These are phyloP conservation scores for Urostyla sp. DNA, from an alignment of 73 alveolate species.

Conservation along the genomic window DNA sequence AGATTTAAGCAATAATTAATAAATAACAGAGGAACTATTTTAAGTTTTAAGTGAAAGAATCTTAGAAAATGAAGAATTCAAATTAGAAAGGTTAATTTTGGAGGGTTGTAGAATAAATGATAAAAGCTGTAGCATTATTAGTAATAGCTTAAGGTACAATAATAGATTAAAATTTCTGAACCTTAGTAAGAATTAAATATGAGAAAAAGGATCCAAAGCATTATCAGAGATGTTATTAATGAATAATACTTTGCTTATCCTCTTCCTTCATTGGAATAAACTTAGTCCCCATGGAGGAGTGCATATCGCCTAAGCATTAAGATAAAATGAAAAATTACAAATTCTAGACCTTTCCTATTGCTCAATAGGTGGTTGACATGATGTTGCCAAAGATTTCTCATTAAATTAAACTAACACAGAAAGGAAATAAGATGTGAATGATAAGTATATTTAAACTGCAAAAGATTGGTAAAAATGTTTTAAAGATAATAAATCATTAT, in stretches of 20 bases:
- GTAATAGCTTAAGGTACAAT: conserved; percentile 15
- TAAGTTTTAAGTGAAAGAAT: background rate
- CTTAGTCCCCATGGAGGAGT: conserved; percentile 59
- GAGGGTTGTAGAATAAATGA: conserved; percentile 54
- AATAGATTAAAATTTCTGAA: conserved; percentile 12
- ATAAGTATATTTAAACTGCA: background rate
- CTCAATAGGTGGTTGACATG: conserved; percentile 44
- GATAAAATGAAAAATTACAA: conserved; percentile 19
- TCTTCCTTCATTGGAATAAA: conserved; percentile 71
- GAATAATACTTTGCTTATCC: conserved; percentile 44
- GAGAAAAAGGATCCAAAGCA: conserved; percentile 58
- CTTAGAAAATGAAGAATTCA: conserved; percentile 19
- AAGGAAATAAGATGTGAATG: background rate
- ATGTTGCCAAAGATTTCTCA: background rate
- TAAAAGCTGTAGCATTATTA: background rate
- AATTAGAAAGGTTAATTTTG: conserved; percentile 16
- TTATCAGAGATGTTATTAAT: conserved; percentile 20
- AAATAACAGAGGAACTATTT: conserved; percentile 19
- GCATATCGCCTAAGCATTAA: conserved; percentile 55
- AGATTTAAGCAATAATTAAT: conserved; percentile 49
- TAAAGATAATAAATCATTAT: conserved; percentile 6
- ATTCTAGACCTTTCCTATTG: conserved; percentile 62
- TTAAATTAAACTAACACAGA: background rate
- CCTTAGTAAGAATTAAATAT: conserved; percentile 42
- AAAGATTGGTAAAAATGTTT: conserved; percentile 47